Percentiles rank a stretch among this genome's conserved stretches.
Conservation (phyloP, 306 rosid genomes). For the Senna siamea region DNA sequence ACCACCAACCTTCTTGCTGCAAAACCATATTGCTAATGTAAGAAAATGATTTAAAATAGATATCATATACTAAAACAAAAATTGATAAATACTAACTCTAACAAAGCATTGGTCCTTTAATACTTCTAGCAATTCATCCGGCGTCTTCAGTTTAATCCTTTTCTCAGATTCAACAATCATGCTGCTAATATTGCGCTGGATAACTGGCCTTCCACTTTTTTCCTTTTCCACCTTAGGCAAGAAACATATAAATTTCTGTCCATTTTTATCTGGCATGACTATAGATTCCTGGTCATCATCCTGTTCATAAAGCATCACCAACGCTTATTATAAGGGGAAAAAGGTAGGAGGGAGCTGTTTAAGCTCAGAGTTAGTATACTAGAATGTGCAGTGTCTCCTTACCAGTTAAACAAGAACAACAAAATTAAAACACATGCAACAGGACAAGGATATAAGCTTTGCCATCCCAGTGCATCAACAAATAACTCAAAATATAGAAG, state of each 20-base stretch:
- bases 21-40: constrained; percentile 33
- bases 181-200: constrained; percentile 75
- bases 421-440: background rate
- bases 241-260: constrained; percentile 74
- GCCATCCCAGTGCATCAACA: background rate
- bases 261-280: constrained; percentile 73
- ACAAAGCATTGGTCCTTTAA: constrained; percentile 74
- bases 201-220: constrained; percentile 63
- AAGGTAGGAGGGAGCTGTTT: too few relatives aligned
- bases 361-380: background rate
- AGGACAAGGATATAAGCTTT: background rate
- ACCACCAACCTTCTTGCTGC: constrained; percentile 99
- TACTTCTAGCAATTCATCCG: constrained; percentile 90
- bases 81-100: constrained; percentile 61
- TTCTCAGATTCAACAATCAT: constrained; percentile 87
- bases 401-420: background rate
- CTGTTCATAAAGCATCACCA: constrained; percentile 47
- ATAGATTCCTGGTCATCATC: constrained; percentile 85
- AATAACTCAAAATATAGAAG: constrained; percentile 1
- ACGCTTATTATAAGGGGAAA: constrained; percentile 3
- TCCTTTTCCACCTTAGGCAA: constrained; percentile 89
- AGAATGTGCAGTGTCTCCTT: background rate
- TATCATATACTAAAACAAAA: background rate
- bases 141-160: constrained; percentile 80
- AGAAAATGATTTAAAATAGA: constrained; percentile 30